Conservation (phyloP, 1,284 basidiomycete genomes). For the Cutaneotrichosporon spelunceum region DNA sequence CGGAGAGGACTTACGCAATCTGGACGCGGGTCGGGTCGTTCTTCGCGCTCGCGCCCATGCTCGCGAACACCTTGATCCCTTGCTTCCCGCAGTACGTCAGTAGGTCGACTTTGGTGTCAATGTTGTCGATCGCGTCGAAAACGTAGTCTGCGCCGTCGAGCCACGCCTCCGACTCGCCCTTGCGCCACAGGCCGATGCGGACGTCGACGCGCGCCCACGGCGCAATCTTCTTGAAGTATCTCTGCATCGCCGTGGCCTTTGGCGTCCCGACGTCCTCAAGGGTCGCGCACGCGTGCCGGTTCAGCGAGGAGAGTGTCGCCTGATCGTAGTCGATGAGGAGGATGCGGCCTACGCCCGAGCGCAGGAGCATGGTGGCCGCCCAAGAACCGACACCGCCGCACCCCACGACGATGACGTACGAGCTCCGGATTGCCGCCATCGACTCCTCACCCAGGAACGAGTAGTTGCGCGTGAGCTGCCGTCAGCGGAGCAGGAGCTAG, state of each 20-base stretch:
- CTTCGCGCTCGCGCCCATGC: constrained; percentile 98
- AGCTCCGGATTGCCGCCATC: constrained; percentile 73
- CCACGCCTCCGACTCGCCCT: constrained; percentile 63
- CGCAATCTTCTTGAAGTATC: constrained; percentile 65
- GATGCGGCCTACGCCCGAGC: constrained; percentile 55
- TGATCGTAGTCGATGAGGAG: constrained; percentile 71
- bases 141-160: constrained; percentile 86
- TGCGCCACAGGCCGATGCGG: constrained; percentile 77
- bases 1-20: constrained; percentile 57
- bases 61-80: constrained; percentile 83
- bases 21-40: constrained; percentile 91
- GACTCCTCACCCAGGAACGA: constrained; percentile 89
- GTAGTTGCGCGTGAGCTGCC: constrained; percentile 86
- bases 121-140: constrained; percentile 94
- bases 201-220: constrained; percentile 67
- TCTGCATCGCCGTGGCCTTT: constrained; percentile 81
- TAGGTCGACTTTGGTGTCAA: constrained; percentile 87
- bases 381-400: constrained; percentile 96
- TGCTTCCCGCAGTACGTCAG: constrained; percentile 76
- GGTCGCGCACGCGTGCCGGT: constrained; percentile 89
- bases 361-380: constrained; percentile 87
- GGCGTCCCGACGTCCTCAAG: constrained; percentile 88
- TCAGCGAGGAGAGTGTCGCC: constrained; percentile 86
- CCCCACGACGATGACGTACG: constrained; percentile 81
- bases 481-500: neutral